Percentiles rank a stretch among this genome's conserved stretches.
Conservation (phyloP, 805 yeast species). For the Myxozyma neglecta region DNA sequence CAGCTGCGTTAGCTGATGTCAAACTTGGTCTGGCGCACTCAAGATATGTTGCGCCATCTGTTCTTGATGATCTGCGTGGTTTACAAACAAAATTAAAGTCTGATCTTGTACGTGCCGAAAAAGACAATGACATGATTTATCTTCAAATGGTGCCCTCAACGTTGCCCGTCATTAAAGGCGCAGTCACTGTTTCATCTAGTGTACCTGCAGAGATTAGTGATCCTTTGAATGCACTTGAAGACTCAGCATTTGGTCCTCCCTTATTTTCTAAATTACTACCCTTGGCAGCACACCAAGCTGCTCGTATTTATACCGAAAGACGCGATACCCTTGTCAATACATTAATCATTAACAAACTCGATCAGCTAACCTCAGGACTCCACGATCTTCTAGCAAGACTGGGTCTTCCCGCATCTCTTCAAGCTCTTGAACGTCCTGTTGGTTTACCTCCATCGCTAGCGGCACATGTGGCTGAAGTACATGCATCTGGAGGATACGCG, state of each 20-base stretch:
- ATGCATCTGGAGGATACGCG: conserved; percentile 53
- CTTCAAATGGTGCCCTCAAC: conserved; percentile 61
- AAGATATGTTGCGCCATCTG: conserved; percentile 47
- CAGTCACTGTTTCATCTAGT: conserved; percentile 56
- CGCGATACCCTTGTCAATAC: conserved; percentile 53
- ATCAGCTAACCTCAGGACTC: conserved; percentile 33
- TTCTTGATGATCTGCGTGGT: conserved; percentile 54
- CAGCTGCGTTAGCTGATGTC: conserved; percentile 46
- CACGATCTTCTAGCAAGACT: conserved; percentile 25
- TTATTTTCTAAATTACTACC: conserved; percentile 70
- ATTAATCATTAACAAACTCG: conserved; percentile 43
- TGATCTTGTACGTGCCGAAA: conserved; percentile 56
- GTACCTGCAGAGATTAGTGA: conserved; percentile 43
- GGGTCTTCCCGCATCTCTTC: conserved; percentile 59
- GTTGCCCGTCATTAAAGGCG: conserved; percentile 49
- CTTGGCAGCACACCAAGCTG: conserved; percentile 59
- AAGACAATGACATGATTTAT: conserved; percentile 81
- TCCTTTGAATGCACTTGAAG: conserved; percentile 37
- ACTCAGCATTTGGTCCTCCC: conserved; percentile 31
- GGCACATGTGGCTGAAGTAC: conserved; percentile 56
- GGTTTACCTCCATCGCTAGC: conserved; percentile 59
- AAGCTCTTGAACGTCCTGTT: conserved; percentile 56
- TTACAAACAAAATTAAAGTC: conserved; percentile 49
- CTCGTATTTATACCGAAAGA: conserved; percentile 67
- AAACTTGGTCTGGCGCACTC: conserved; percentile 43